Conservation (phyloP, 139 green algal genomes). For the Ulvella scutata region DNA sequence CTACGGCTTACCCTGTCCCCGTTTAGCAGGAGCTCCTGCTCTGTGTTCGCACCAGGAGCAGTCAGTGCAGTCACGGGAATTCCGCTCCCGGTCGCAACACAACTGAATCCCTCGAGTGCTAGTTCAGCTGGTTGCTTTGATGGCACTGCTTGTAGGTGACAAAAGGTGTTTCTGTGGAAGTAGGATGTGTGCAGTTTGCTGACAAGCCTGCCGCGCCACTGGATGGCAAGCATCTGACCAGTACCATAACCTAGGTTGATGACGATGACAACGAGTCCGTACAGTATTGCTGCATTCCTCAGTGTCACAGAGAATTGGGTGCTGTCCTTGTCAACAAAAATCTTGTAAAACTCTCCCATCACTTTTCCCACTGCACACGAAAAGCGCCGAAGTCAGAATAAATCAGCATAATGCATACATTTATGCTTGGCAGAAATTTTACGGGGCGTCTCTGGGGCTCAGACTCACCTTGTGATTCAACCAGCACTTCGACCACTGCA, state of each 20-base stretch:
- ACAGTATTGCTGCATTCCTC: background rate
- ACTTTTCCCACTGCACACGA: background rate
- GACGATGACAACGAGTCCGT: background rate
- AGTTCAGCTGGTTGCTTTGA: background rate
- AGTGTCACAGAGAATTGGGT: background rate
- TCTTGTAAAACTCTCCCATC: background rate
- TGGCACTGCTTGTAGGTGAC: background rate
- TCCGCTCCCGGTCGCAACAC: background rate
- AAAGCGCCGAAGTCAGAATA: too few species aligned
- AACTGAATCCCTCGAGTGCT: too few species aligned
- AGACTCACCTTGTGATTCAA: too few species aligned
- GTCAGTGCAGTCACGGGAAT: background rate
- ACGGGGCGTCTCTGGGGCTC: too few species aligned
- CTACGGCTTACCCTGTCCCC: too few species aligned
- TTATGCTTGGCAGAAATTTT: too few species aligned
- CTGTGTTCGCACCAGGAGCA: background rate
- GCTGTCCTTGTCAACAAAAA: background rate
- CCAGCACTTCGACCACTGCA: too few species aligned
- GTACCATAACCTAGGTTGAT: background rate
- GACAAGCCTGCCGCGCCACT: background rate
- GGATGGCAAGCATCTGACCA: background rate
- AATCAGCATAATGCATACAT: too few species aligned
- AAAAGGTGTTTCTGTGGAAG: background rate
- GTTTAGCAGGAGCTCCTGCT: background rate
- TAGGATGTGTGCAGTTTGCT: background rate